Conservation (phyloP, 1,284 basidiomycete genomes). For the Ustilago cynodontis region DNA sequence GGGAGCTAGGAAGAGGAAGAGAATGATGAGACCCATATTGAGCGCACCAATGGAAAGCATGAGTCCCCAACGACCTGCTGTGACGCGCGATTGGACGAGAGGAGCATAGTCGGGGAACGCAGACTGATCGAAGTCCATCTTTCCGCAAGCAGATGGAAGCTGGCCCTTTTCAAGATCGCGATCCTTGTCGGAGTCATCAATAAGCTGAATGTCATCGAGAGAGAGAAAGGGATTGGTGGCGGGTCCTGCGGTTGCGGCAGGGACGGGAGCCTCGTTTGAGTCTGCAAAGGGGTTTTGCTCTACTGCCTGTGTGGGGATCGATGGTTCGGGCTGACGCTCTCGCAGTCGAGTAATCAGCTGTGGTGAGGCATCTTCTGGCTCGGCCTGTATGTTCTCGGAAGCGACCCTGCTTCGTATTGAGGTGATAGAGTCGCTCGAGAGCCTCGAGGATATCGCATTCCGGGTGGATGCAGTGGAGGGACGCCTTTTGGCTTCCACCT, state of each 20-base stretch:
- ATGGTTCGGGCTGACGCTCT: neutral
- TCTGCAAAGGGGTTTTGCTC: constrained; percentile 19
- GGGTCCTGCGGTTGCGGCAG: neutral
- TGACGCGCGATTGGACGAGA: constrained; percentile 29
- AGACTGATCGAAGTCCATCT: constrained; percentile 18
- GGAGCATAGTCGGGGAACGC: constrained; percentile 32
- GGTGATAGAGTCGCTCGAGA: constrained; percentile 5
- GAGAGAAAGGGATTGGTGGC: constrained; percentile 2
- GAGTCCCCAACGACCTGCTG: constrained; percentile 24
- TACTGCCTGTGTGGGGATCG: constrained; percentile 8
- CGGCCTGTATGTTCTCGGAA: neutral
- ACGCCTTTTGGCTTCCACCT: neutral
- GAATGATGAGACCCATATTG: constrained; percentile 27
- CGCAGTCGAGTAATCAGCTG: constrained; percentile 5
- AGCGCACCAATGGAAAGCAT: constrained; percentile 30
- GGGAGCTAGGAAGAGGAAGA: constrained; percentile 33
- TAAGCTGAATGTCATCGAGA: constrained; percentile 8
- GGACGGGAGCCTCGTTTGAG: neutral
- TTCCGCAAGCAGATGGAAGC: neutral
- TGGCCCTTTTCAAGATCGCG: constrained; percentile 22
- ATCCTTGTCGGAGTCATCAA: constrained; percentile 8
- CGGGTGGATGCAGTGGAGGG: neutral
- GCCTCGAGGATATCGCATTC: constrained; percentile 9
- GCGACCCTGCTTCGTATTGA: neutral
- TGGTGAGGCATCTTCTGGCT: neutral